Evolutionary conservation across 768 basidiomycete species (phyloP), one percentile per base, ranked within the genome.

Genomic region (Mycena capillaripes): DNA sequence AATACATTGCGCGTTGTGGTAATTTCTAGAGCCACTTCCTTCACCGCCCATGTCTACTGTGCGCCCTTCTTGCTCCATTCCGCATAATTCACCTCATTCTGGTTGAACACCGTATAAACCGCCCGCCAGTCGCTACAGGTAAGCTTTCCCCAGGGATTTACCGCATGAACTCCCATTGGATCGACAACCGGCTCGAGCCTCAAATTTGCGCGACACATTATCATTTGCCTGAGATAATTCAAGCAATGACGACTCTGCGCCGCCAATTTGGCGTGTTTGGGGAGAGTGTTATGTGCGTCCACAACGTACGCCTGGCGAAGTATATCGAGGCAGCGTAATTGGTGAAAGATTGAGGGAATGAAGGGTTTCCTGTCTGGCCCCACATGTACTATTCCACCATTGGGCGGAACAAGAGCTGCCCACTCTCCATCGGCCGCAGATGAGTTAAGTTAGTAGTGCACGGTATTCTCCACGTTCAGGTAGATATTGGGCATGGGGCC

Each of bases 211-310:
- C 81, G 77, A 55, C 84, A 85, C 21, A 85, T 17, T 30, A 85
- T 70, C 36, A 78, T 77, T 56, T 83, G 83, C 21, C 82, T 69
- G n/a, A 86, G 76, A 73, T 85, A 85, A 17, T 84, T 80, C 61
- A 84, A 61, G 71, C 84, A 85, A 40, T 85, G 85, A 16, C 79
- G 75, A 23, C 79, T 79, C 42, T 84, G 82, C 53, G 52, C n/a
- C 2, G n/a, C 50, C 32, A 30, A 38, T 32, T 11, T 42, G 23
- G 27, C 30, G 27, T 60, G 36, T 29, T 70, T 19, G 29, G 40
- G 19, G 2, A 34, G 2, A n/a, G 30, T 21, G 17, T 34, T 56
- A 19, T 52, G 32, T 12, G 52, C 55, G 10, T 59, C 69, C 9
- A 34, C 40, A n/a, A 62, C 56, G 36, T 58, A 79, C 74, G 36